Conservation (phyloP, 192 early-diverging fungal species). For the Dimargaris xerosporica region DNA sequence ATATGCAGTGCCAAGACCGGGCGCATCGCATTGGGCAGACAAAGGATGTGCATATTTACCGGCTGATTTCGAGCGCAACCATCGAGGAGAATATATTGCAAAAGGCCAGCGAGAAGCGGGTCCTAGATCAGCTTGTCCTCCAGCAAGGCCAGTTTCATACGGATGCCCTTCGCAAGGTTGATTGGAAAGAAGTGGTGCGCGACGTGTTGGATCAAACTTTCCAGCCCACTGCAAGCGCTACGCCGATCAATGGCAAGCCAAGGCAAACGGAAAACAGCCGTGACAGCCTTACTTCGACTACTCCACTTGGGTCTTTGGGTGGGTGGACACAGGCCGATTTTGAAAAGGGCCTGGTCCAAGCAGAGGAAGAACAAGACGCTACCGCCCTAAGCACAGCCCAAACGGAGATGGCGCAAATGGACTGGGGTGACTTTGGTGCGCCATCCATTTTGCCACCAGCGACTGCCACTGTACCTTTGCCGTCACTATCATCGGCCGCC, state of each 20-base stretch:
- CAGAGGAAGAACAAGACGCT: constrained; percentile 51
- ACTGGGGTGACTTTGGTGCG: constrained; percentile 47
- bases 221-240: neutral
- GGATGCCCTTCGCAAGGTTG: constrained; percentile 40
- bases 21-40: constrained; percentile 99
- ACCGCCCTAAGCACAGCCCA: constrained; percentile 34
- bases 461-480: constrained; percentile 6
- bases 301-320: no score
- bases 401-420: constrained; percentile 35
- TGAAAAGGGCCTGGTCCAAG: constrained; percentile 40
- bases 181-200: constrained; percentile 44
- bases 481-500: constrained; percentile 10
- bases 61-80: constrained; percentile 93
- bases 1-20: constrained; percentile 90
- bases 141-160: constrained; percentile 83
- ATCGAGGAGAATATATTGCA: constrained; percentile 98
- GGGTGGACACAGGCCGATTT: constrained; percentile 23
- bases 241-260: neutral
- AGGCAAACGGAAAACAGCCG: constrained; percentile 14
- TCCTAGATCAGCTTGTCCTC: constrained; percentile 95
- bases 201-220: constrained; percentile 26
- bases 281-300: constrained; percentile 1
- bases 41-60: constrained; percentile 91
- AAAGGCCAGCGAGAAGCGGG: constrained; percentile 89
- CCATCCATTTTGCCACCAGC: constrained; percentile 2